A percentile compares a stretch with the other conserved stretches of the same genome.
Conservation (phyloP, 2,329 filamentous ascomycete species). For the Cladophialophora exuberans region DNA sequence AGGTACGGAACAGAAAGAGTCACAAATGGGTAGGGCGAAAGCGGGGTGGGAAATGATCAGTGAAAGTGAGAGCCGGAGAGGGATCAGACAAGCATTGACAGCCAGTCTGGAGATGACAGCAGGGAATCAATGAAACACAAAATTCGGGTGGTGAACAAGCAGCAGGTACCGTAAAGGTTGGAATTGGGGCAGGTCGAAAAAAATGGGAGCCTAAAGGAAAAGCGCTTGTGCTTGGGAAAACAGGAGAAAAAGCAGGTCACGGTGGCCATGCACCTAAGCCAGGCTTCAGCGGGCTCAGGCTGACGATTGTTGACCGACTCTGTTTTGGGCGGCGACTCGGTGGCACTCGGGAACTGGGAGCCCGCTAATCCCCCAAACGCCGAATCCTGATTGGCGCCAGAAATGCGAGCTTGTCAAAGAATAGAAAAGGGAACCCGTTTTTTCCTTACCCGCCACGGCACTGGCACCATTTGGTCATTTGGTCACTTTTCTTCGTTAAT, state of each 20-base stretch:
- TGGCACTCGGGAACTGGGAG: neutral
- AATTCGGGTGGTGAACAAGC: constrained; percentile 3
- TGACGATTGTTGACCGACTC: neutral
- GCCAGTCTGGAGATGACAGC: constrained; percentile 11
- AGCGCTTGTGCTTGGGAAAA: constrained; percentile 5
- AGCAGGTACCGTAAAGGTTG: constrained; percentile 16
- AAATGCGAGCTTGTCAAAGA: constrained; percentile 1
- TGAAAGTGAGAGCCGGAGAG: constrained; percentile 1
- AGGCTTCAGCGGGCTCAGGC: too few relatives aligned
- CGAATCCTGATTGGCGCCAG: neutral
- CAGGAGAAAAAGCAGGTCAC: constrained; percentile 6
- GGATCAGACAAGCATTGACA: constrained; percentile 8
- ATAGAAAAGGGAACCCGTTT: neutral
- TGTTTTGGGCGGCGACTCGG: neutral
- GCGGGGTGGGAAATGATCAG: constrained; percentile 12
- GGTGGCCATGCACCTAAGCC: too few relatives aligned
- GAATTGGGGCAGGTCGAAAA: constrained; percentile 19
- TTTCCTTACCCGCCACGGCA: constrained; percentile 1
- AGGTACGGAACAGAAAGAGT: constrained; percentile 19
- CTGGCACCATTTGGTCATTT: too few relatives aligned
- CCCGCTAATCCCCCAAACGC: too few relatives aligned
- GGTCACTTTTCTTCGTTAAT: too few relatives aligned
- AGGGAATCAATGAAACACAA: constrained; percentile 14
- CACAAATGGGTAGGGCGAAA: constrained; percentile 11
- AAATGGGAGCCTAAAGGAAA: constrained; percentile 20